Evolutionary conservation across 1,139 yeast genomes (phyloP), one percentile per base, ranked within the genome.

Genomic region (Kodamaea suecica): DNA sequence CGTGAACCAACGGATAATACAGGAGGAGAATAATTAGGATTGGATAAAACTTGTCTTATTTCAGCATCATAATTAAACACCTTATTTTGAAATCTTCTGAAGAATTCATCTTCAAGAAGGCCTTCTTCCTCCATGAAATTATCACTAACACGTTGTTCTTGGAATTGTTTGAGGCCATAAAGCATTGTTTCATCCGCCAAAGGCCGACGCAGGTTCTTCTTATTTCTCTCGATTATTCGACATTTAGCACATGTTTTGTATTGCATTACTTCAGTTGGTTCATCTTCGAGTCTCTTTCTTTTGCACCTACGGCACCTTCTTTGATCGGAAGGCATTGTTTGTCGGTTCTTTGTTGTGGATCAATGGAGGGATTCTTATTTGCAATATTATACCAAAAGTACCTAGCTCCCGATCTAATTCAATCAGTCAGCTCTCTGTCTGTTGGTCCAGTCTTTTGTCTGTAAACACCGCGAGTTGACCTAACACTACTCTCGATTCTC

Each of bases 201-300:
- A 8, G 70, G 73, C 42, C 66, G 66, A 32, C 73, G 57, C 58
- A 59, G 64, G 49, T 66, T 66, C 55, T 68, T 67, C 52, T 70
- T 69, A 48, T 66, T 69, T 36, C 74, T 53, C 48, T 76, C 81
- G 35, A 75, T 72, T 50, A 74, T 72, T 42, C 81, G 67, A 54
- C 81, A 76, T 43, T 76, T 73, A 52, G 77, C 78, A 57, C 81
- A 76, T 2, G 81, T 76, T 46, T 74, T 74, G 53, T 73, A 76
- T 47, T 73, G 78, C 45, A 72, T 61, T 30, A 75, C 79, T 43
- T 74, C 80, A 1, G 76, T 71, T n/a, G 78, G 77, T 53, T 76
- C 81, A 42, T 74, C 77, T 39, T 70, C 75, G 47, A 73, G 66
- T 61, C 81, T 66, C 66, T 71, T 70, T 41, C 80, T 59, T 49